These are phyloP conservation scores for Hysterium pulicare DNA, from an alignment of 2,329 filamentous ascomycete species.

Conservation along the genomic window DNA sequence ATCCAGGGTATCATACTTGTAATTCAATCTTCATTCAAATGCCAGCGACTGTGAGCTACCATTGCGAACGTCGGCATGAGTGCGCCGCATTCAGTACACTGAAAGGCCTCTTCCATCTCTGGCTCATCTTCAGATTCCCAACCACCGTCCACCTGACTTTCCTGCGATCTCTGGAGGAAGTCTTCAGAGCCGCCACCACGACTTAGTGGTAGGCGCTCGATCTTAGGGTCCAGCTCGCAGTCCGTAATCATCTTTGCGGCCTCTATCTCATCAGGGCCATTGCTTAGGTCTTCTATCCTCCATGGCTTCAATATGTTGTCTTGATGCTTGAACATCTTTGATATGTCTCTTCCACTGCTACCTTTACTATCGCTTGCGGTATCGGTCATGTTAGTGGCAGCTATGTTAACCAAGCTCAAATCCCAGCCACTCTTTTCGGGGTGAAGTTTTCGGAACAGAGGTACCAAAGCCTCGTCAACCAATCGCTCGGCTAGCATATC, in stretches of 20 bases:
- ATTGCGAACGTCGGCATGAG: conserved; percentile 57
- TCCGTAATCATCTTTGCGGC: conserved; percentile 7
- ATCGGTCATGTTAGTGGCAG: conserved; percentile 75
- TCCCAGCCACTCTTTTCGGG: conserved; percentile 70
- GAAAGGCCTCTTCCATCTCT: conserved; percentile 27
- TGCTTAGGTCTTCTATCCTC: conserved; percentile 51
- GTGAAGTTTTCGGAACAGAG: conserved; percentile 72
- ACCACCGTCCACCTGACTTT: conserved; percentile 12
- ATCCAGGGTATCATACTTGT: too few species aligned
- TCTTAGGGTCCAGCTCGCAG: conserved; percentile 1
- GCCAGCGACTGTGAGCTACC: conserved; percentile 55
- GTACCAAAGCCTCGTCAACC: conserved; percentile 64
- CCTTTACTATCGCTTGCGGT: conserved; percentile 43
- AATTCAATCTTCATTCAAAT: conserved; percentile 35
- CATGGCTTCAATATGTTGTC: conserved; percentile 67
- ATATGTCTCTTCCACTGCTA: conserved; percentile 67
- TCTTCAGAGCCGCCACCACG: conserved; percentile 30
- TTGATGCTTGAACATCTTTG: conserved; percentile 76
- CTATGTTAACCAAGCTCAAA: conserved; percentile 79
- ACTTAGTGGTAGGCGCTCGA: background rate
- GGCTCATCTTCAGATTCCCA: conserved; percentile 34
- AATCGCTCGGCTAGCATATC: conserved; percentile 65
- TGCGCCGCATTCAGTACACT: conserved; percentile 52
- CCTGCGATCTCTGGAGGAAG: conserved; percentile 22
- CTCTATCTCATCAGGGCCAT: conserved; percentile 16